Base-by-base conservation (phyloP, 2,329 filamentous ascomycete genomes). In the Colletotrichum australisinense region DNA sequence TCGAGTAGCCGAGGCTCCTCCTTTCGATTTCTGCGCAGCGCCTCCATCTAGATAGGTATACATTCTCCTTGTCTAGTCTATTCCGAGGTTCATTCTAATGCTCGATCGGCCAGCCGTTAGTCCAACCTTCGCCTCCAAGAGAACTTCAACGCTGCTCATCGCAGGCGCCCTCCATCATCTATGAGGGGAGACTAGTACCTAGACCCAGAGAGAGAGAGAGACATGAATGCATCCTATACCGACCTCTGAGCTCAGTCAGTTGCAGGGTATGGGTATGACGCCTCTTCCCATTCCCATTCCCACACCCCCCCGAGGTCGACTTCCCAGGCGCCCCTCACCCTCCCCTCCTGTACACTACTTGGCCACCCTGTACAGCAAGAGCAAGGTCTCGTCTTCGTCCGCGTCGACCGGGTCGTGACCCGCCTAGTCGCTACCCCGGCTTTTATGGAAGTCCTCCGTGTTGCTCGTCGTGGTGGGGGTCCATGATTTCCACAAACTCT, bases 401-500 rank as follows among this genome's bases (percentile, higher is more conserved):
- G 57, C 56, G 72, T 57, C 22, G 62, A 72, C 71, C 58, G 38
- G 62, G 68, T 56, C 57, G 22, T 67, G 62, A 58, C 57, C 68
- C 71, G 55, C 63, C 56, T 52, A 56, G 19, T 60, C 46, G 42
- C 62, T 74, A 74, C 72, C 72, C 72, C 72, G 72, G 72, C 68
- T 74, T 74, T 69, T 69, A 52, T 64, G 42, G 55, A 69, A 59
- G 66, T 16, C 66, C 46, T 58, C 53, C 62, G 67, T 73, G 42
- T 65, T 60, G 70, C 30, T 73, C 59, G 24, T 55, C 42, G 30
- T 53, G 57, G 70, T 73, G 70, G 70, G 70, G 70, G 66, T 70
- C 55, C 58, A 64, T 64, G 49, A 70, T 64, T 73, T 70, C 67
- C 70, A 69, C 65, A 42, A 65, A 64, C 62, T 60, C 69, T 72